A percentile compares a stretch with the other conserved stretches of the same genome.
phyloP scores from a whole-genome alignment of 2,329 filamentous ascomycete species.

The Colletotrichum neosansevieriae region DNA sequence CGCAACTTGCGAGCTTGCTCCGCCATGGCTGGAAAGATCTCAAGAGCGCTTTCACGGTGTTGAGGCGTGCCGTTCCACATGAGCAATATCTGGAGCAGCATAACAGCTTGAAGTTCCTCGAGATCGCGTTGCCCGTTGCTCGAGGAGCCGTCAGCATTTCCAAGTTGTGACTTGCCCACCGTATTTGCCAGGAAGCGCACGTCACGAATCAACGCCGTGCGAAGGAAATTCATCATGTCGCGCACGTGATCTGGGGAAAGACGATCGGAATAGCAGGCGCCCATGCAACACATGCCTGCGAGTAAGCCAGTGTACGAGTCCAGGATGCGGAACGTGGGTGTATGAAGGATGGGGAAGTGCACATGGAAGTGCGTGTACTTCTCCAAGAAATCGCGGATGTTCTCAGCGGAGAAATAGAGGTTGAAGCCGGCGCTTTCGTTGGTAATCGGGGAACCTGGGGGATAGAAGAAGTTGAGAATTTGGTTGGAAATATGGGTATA shows the following conservation, averaged over 20 bases:
- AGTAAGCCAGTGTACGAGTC: conserved; percentile 76
- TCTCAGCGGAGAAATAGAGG: conserved; percentile 74
- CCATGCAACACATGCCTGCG: conserved; percentile 78
- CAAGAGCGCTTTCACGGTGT: conserved; percentile 73
- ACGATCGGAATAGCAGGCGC: conserved; percentile 79
- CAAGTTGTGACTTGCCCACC: conserved; percentile 43
- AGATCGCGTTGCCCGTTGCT: conserved; percentile 54
- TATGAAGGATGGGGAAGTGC: conserved; percentile 80
- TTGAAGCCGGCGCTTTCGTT: conserved; percentile 66
- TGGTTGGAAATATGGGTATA: conserved; percentile 67
- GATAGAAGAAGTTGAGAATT: conserved; percentile 68
- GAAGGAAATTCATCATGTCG: conserved; percentile 75
- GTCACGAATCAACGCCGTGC: conserved; percentile 68
- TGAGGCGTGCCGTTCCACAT: conserved; percentile 77
- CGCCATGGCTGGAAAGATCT: conserved; percentile 68
- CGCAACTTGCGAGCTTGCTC: conserved; percentile 68
- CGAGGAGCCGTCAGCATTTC: conserved; percentile 25
- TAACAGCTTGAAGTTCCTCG: conserved; percentile 76
- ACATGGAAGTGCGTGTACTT: conserved; percentile 79
- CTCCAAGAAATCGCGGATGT: conserved; percentile 77
- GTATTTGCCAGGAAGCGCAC: conserved; percentile 58
- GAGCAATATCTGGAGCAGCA: conserved; percentile 71
- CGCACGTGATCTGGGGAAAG: conserved; percentile 71
- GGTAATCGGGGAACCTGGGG: conserved; percentile 67
- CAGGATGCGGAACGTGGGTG: conserved; percentile 76